Base-by-base conservation (phyloP, 805 yeast species). In the Myxozyma neotropica region DNA sequence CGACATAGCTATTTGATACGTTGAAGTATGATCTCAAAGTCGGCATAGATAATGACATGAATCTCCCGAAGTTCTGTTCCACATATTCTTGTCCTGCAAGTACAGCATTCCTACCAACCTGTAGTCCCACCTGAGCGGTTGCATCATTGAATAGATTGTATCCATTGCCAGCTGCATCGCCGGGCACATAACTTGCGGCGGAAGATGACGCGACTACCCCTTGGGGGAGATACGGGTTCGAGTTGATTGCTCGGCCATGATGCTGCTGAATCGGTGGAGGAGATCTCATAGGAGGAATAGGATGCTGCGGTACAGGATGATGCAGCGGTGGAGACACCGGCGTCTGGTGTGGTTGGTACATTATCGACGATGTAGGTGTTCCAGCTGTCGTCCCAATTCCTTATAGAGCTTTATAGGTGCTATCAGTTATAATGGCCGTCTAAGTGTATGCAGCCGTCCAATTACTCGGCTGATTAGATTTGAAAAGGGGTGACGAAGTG, bases 1-100 rank as follows among this genome's bases (percentile, higher is more conserved):
- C 71, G 13, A 94, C 99, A 70, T 93, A 95, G 4, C 84, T 77
- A 72, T 93, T 95, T 48, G 96, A 87, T 19, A 94, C 97, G 74
- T 89, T 89, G 79, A 94, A 95, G 74, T 92, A 92, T 75, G 86
- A 88, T 65, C 90, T 86, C 67, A 94, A 75, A 56, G 88, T 85
- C 17, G 64, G 64, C 56, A 55, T 46, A 17, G 80, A 72, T 26
- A 80, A 74, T 17, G 78, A 73, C 29, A 81, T 78, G 63, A 79
- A 80, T 64, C 77, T 78, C 57, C 81, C 80, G 55, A 84, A 70
- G 73, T 88, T 89, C 61, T 85, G 86, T 66, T 88, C 88, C 72
- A 90, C 73, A 73, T 88, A 88, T 63, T 86, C 86, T 67, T 88
- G 89, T 24, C 94, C 89, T 31, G 89, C 88, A 65, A 83, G 82